A percentile compares a stretch with the other conserved stretches of the same genome.
These are phyloP conservation scores for Mycocentrospora acerina DNA, from an alignment of 2,329 filamentous ascomycete species.

Conservation along the genomic window DNA sequence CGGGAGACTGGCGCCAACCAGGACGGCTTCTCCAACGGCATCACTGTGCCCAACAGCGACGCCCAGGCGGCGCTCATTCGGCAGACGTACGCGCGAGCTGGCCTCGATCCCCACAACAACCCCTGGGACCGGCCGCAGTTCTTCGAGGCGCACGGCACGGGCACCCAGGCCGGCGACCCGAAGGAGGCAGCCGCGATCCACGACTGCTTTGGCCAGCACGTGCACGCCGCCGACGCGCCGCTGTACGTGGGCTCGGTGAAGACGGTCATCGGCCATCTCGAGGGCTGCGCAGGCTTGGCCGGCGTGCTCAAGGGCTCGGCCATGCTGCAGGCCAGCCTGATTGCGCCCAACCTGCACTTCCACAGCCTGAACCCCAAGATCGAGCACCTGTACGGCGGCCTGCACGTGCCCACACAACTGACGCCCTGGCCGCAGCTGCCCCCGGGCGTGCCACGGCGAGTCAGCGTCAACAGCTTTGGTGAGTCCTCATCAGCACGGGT, in stretches of 20 bases:
- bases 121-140: slow-evolving; percentile 20
- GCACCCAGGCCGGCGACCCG: slow-evolving; percentile 54
- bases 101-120: neutral
- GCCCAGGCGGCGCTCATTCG: slow-evolving; percentile 41
- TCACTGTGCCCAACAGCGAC: slow-evolving; percentile 55
- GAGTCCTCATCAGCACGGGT: too few species aligned
- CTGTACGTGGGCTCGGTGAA: slow-evolving; percentile 18
- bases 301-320: slow-evolving; percentile 41
- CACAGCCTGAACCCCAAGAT: slow-evolving; percentile 16
- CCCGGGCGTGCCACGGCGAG: slow-evolving; percentile 5
- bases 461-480: slow-evolving; percentile 17
- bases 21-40: slow-evolving; percentile 57
- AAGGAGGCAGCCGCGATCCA: slow-evolving; percentile 19
- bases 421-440: slow-evolving; percentile 8
- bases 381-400: too few species aligned
- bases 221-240: too few species aligned
- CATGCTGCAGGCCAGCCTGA: slow-evolving; percentile 37
- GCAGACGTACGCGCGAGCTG: slow-evolving; percentile 23
- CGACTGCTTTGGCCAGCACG: slow-evolving; percentile 7
- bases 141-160: slow-evolving; percentile 44
- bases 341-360: slow-evolving; percentile 31
- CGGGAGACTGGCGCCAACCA: slow-evolving; percentile 34
- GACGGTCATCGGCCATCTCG: slow-evolving; percentile 44
- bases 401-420: slow-evolving; percentile 8
- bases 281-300: slow-evolving; percentile 39